Evolutionary conservation across 495 filamentous ascomycete genomes (phyloP), one percentile per base, ranked within the genome.

Genomic region (Trichoderma gamsii): DNA sequence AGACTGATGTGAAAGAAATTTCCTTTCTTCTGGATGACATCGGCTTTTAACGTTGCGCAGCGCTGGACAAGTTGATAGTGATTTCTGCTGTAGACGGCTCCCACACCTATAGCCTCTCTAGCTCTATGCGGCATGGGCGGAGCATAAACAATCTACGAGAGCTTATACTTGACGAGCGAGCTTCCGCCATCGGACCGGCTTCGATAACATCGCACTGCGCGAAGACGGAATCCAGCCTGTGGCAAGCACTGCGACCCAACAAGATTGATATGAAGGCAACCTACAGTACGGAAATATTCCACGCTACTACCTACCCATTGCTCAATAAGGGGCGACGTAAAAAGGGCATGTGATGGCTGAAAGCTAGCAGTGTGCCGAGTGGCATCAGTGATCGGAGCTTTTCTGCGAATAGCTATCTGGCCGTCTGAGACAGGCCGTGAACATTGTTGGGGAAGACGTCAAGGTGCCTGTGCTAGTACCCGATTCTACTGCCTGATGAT

Each of bases 341-440:
- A 61, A 27, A 18, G 3, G 3, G 27, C 56, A 61, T 61, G 56
- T 61, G 56, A 61, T 61, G 23, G 56, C 8, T 32, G 25, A 21
- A 21, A 29, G 56, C 56, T 32, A 61, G 56, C 56, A 12, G 23
- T 59, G 51, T 3, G 51, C 51, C 51, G n/a, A 59, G 51, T 59
- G 21, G n/a, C 51, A 59, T 21, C 3, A 9, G 23, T 61, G 56
- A 11, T 61, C 56, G 56, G 56, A 61, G 56, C 27, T 29, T 32
- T 61, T 61, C 56, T 29, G 25, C 56, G 56, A 61, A 61, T 61
- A 61, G 56, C 3, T 61, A 7, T 32, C 4, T 61, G 23, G 16
- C 56, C 25, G 49, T 59, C 8, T 67, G 38, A 67, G 51, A 69
- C 68, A 46, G 35, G 3, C 56, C 23, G n/a, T 23, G 4, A 25